These are phyloP conservation scores for Neurospora sp. DNA, from an alignment of 495 filamentous ascomycete genomes.

Conservation along the genomic window DNA sequence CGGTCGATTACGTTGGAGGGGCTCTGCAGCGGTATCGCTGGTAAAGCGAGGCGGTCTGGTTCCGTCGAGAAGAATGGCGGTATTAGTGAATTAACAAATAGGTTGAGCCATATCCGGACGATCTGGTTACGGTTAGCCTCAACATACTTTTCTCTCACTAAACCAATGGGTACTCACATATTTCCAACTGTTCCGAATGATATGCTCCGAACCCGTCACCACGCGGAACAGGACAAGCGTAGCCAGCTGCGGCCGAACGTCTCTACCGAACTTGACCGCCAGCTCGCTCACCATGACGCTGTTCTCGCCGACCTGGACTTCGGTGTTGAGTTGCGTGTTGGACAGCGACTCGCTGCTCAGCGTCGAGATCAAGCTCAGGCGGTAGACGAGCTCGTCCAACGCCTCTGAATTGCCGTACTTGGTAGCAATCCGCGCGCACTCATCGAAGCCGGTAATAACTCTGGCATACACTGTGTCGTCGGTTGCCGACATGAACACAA, in stretches of 20 bases:
- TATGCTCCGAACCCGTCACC: constrained; percentile 67
- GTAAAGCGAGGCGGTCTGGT: constrained; percentile 58
- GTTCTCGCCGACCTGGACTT: constrained; percentile 83
- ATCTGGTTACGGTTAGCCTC: constrained; percentile 42
- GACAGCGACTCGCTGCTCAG: constrained; percentile 62
- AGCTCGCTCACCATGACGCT: constrained; percentile 99
- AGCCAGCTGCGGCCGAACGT: constrained; percentile 86
- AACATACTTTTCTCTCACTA: neutral
- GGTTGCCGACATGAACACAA: constrained; percentile 97
- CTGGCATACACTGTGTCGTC: constrained; percentile 95
- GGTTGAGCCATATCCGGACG: constrained; percentile 82
- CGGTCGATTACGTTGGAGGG: constrained; percentile 93
- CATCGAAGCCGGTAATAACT: constrained; percentile 88
- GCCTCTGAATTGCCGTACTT: constrained; percentile 76
- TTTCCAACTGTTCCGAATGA: constrained; percentile 72
- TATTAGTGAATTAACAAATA: constrained; percentile 92
- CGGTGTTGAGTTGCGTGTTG: constrained; percentile 85
- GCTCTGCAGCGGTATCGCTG: constrained; percentile 77
- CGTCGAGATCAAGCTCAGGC: constrained; percentile 81
- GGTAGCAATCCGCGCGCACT: constrained; percentile 88
- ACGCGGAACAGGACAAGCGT: constrained; percentile 90
- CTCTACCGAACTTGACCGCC: constrained; percentile 90
- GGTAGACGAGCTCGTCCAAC: constrained; percentile 82
- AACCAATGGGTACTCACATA: constrained; percentile 45
- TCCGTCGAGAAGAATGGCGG: constrained; percentile 71